Base-by-base conservation (phyloP, 2,329 filamentous ascomycete species). In the Cladophialophora exuberans region DNA sequence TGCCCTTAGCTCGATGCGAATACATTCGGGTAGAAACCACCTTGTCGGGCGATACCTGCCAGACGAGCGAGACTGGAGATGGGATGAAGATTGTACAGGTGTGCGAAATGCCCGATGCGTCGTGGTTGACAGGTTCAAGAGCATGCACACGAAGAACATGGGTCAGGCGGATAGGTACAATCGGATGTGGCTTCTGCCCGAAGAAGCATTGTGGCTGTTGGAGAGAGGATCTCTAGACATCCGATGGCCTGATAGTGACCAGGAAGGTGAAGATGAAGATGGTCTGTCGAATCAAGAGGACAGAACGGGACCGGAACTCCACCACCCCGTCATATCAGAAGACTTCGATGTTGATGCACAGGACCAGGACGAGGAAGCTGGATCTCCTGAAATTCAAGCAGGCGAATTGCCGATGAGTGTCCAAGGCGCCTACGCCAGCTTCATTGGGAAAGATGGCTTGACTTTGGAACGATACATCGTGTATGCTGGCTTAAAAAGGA, bases 161-260 rank as follows among this genome's bases (percentile, higher is more conserved):
- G 94, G 94, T 0, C 83, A 85, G 52, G 82, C 83, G 1, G 82
- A 85, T 54, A 81, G 80, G 2, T 79, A 79, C 57, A 82, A 85
- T 25, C 84, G 82, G 59, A 75, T 92, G 35, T 97, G 92, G 92
- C 69, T 99, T 46, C 71, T 96, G 33, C 93, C 93, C 0, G 94
- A 99, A 69, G 94, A 99, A 72, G 89, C 91, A 4, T 78, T 99
- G 49, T 97, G 91, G 66, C 72, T 97, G 60, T 79, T 97, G 6
- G 94, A 99, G 75, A 79, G 94, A 65, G 94, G 93, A 0, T 91
- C 83, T 42, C 66, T 97, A 65, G 90, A 97, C 70, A 80, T 97
- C 35, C 86, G 91, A 78, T 97, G 90, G 89, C 90, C 90, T 1
- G 64, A 64, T 31, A 67, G 70, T 4, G 68, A 67, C 4, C n/a